Evolutionary conservation across 139 green algal species (phyloP).

Genomic region (Chlamydomonas schloesseri): DNA sequence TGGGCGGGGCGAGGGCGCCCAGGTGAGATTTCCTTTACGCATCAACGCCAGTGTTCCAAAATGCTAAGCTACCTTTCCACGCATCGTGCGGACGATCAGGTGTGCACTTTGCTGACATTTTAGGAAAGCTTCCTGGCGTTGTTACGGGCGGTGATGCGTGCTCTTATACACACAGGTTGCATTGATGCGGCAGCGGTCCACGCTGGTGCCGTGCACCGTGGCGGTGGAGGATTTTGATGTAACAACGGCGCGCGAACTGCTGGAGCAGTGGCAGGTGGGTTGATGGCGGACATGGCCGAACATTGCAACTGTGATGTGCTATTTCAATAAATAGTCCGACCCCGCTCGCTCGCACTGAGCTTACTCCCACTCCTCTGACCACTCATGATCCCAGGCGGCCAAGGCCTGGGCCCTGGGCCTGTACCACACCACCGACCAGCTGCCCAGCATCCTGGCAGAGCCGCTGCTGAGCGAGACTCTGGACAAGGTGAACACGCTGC

Average conservation of each 20-base stretch:
- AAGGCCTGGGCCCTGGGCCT: conserved; percentile 78
- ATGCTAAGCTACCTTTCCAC: no score
- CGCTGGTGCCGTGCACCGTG: background rate
- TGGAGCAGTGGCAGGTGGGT: conserved; percentile 31
- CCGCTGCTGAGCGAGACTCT: conserved; percentile 68
- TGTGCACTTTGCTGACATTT: no score
- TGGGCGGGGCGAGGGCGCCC: background rate
- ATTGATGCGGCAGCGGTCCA: background rate
- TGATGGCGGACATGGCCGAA: no score
- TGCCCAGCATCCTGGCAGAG: conserved; percentile 66
- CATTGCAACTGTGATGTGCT: no score
- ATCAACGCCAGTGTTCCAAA: no score
- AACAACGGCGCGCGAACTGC: background rate
- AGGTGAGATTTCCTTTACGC: no score
- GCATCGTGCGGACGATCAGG: no score
- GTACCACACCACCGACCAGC: conserved; percentile 38
- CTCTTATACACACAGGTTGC: background rate
- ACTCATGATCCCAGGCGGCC: conserved; percentile 51
- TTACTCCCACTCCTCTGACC: background rate
- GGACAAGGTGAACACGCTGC: conserved; percentile 62
- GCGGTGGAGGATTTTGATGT: conserved; percentile 3
- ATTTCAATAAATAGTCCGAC: no score
- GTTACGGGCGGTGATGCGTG: no score
- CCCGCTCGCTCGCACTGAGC: background rate
- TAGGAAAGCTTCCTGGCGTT: no score